Evolutionary conservation across 768 basidiomycete genomes (phyloP).

Genomic region (Hericium rajendrae): DNA sequence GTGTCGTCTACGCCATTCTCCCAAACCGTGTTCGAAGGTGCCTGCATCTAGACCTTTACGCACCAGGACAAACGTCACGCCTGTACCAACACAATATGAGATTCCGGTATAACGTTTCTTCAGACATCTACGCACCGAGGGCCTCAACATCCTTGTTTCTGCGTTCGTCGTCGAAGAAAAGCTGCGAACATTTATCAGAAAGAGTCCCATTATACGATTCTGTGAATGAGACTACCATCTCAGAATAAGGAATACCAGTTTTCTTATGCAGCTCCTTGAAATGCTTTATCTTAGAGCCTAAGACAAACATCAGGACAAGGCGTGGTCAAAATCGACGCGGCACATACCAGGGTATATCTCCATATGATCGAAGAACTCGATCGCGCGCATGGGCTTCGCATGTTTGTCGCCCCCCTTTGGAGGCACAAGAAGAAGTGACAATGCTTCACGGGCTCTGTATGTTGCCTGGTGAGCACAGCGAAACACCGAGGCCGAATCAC

Average conservation of each 20-base stretch:
- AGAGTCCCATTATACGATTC: background rate
- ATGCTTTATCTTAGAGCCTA: constrained; percentile 74
- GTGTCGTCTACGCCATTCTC: constrained; percentile 1
- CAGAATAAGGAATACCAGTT: constrained; percentile 42
- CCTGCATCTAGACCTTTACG: background rate
- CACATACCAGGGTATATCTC: constrained; percentile 67
- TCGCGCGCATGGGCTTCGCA: constrained; percentile 33
- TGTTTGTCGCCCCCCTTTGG: constrained; percentile 24
- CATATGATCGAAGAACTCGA: constrained; percentile 55
- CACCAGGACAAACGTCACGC: constrained; percentile 1
- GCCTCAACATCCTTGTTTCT: constrained; percentile 37
- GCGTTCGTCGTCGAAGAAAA: constrained; percentile 44
- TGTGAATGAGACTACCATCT: constrained; percentile 30
- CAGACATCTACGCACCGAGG: constrained; percentile 15
- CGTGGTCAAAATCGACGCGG: too few relatives aligned
- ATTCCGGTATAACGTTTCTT: background rate
- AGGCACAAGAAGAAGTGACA: constrained; percentile 51
- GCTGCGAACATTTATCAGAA: constrained; percentile 16
- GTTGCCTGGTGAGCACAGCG: background rate
- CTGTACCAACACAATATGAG: background rate
- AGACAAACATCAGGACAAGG: background rate
- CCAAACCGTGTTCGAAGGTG: constrained; percentile 1
- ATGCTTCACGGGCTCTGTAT: constrained; percentile 62
- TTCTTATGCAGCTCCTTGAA: constrained; percentile 57
- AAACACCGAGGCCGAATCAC: background rate